A percentile compares a stretch with the other conserved stretches of the same genome.
These are phyloP conservation scores for Plasmodium gaboni DNA, from an alignment of 169 alveolate genomes.

Conservation along the genomic window DNA sequence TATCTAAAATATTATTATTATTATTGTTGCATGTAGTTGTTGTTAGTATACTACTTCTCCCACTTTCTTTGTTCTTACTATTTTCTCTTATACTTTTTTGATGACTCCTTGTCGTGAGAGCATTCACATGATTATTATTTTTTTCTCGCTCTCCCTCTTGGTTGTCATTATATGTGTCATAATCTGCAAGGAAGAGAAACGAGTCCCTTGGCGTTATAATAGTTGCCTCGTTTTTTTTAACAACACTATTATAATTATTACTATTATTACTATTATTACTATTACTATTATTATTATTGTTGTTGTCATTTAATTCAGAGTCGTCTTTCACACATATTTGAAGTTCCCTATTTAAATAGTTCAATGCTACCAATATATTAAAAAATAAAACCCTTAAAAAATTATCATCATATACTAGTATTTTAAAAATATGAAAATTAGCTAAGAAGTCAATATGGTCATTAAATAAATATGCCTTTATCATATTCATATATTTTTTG, in stretches of 20 bases:
- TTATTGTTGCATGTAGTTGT: not conserved
- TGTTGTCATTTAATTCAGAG: too few species aligned
- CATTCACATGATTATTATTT: not conserved
- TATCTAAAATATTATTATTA: not conserved
- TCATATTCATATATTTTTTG: not conserved
- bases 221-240: too few species aligned
- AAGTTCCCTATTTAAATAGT: constrained; percentile 25
- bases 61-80: not conserved
- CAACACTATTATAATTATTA: too few species aligned
- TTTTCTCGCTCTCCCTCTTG: not conserved
- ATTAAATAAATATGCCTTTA: constrained; percentile 23
- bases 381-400: constrained; percentile 39
- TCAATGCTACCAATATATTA: constrained; percentile 20
- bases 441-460: constrained; percentile 24
- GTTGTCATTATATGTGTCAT: not conserved
- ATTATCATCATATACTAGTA: constrained; percentile 29
- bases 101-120: not conserved
- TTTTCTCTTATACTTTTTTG: constrained; percentile 17
- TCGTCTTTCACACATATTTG: not conserved
- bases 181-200: too few species aligned
- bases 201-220: too few species aligned
- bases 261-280: too few species aligned
- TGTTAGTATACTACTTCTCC: not conserved
- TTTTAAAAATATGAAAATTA: constrained; percentile 31
- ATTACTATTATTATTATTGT: too few species aligned